Evolutionary conservation across 2,329 filamentous ascomycete species (phyloP).

Genomic region (Beauveria pseudobassiana): DNA sequence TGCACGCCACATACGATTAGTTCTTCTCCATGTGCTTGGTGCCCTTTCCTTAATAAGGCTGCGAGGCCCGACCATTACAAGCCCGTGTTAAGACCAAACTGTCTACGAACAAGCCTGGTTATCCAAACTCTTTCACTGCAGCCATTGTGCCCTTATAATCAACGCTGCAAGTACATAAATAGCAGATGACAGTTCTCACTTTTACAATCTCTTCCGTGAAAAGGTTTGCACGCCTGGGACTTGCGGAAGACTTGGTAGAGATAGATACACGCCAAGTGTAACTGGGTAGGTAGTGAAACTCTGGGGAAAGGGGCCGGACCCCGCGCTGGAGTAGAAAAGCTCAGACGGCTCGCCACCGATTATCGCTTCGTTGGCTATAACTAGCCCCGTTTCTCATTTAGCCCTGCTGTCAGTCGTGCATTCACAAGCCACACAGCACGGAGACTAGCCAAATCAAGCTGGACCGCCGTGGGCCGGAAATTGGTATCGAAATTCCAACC

Average conservation of each 20-base stretch:
- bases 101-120: not conserved
- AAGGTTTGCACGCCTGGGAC: not conserved
- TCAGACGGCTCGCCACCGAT: not conserved
- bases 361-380: not conserved
- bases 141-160: not conserved
- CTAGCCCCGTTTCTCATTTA: not conserved
- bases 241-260: not conserved
- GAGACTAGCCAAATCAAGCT: slow-evolving; percentile 8
- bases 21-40: too few species aligned
- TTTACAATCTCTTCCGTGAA: too few species aligned
- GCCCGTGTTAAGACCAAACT: not conserved
- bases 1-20: not conserved
- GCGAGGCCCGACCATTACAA: not conserved
- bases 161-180: not conserved
- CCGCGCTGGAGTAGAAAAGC: not conserved
- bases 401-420: not conserved
- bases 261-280: not conserved
- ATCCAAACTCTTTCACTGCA: not conserved
- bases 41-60: not conserved
- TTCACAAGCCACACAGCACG: not conserved
- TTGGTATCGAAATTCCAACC: not conserved
- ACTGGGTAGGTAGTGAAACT: not conserved
- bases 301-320: not conserved
- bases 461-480: not conserved
- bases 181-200: not conserved